These are phyloP conservation scores for Houttuynia cordata DNA, from an alignment of 164 flowering plant genomes.

Conservation along the genomic window DNA sequence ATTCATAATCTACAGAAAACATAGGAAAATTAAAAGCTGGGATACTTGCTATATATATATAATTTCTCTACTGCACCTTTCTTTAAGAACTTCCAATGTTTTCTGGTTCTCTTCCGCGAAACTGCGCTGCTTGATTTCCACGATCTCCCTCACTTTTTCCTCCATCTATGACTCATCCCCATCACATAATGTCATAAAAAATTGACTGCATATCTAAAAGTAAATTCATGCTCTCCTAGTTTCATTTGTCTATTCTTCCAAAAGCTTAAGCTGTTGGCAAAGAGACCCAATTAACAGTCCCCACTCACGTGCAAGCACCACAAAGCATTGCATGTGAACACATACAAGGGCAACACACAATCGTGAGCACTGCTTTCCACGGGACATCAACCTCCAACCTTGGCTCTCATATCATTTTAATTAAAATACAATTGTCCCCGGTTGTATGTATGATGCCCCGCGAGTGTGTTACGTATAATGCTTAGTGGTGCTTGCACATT, in stretches of 20 bases:
- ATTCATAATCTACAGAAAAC: too few relatives aligned
- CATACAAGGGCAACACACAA: too few relatives aligned
- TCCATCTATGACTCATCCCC: conserved; percentile 54
- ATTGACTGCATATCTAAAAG: background rate
- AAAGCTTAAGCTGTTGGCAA: background rate
- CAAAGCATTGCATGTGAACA: too few relatives aligned
- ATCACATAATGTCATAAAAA: background rate
- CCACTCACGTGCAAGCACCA: too few relatives aligned
- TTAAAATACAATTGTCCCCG: too few relatives aligned
- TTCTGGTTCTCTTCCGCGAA: conserved; percentile 99
- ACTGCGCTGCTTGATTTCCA: conserved; percentile 93
- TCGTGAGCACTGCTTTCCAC: too few relatives aligned
- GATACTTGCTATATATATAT: background rate
- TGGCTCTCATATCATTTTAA: too few relatives aligned
- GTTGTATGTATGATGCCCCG: too few relatives aligned
- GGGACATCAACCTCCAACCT: too few relatives aligned
- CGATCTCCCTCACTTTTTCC: conserved; percentile 94
- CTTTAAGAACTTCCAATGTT: conserved; percentile 79
- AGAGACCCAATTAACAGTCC: background rate
- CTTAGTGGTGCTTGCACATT: too few relatives aligned
- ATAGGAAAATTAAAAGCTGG: background rate
- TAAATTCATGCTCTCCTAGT: background rate
- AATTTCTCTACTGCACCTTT: conserved; percentile 37
- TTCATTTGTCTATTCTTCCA: too few relatives aligned
- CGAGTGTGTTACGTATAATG: too few relatives aligned